These are phyloP conservation scores for Delitschia confertaspora DNA, from an alignment of 495 filamentous ascomycete species.

Conservation along the genomic window DNA sequence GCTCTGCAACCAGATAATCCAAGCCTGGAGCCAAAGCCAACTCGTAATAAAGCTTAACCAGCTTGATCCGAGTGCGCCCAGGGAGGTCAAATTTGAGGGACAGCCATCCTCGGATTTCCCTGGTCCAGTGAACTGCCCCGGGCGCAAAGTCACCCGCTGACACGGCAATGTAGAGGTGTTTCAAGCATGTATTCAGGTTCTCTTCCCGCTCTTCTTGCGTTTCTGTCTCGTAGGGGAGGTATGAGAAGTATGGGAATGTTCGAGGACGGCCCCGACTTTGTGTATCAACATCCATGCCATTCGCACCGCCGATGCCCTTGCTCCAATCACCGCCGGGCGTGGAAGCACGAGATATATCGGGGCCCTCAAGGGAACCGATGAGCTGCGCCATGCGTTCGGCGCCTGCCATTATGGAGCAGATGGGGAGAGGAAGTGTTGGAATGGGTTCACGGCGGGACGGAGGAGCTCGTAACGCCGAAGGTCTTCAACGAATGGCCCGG, in stretches of 20 bases:
- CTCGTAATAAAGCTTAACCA: conserved; percentile 90
- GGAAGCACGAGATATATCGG: conserved; percentile 53
- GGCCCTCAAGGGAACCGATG: conserved; percentile 28
- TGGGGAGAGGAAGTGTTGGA: not conserved
- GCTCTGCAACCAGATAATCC: conserved; percentile 69
- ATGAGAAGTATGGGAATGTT: conserved; percentile 83
- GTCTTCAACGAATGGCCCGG: conserved; percentile 7
- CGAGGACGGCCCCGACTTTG: conserved; percentile 65
- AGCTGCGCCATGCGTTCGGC: conserved; percentile 33
- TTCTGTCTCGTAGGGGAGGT: conserved; percentile 82
- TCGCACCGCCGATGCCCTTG: conserved; percentile 42
- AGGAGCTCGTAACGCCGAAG: conserved; percentile 3
- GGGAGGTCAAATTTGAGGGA: conserved; percentile 94
- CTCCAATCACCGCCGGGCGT: conserved; percentile 57
- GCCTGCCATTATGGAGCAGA: conserved; percentile 28
- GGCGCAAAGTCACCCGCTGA: conserved; percentile 89
- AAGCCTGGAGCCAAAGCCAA: conserved; percentile 84
- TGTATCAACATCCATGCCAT: conserved; percentile 42
- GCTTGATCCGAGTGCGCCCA: conserved; percentile 65
- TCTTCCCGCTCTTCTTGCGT: conserved; percentile 60
- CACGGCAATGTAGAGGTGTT: conserved; percentile 83
- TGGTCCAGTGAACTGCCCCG: conserved; percentile 92
- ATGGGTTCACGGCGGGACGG: conserved; percentile 1
- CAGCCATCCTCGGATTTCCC: conserved; percentile 91
- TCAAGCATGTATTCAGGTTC: conserved; percentile 75